Evolutionary conservation across 2,329 filamentous ascomycete genomes (phyloP).

Genomic region (Pseudopyricularia javanii): DNA sequence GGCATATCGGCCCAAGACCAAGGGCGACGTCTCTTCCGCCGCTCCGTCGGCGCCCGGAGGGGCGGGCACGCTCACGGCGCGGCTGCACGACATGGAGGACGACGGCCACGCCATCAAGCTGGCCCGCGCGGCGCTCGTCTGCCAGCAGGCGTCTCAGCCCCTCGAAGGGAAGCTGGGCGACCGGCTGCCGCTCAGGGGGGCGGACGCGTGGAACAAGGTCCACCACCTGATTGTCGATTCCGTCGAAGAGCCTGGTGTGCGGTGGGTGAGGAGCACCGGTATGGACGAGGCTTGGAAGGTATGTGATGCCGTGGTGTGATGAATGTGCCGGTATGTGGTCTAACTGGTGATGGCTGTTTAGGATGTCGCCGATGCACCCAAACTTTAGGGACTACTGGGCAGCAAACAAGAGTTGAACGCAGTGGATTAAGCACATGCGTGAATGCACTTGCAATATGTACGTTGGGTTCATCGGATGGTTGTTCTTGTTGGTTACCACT

Average conservation of each 20-base stretch:
- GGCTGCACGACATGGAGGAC: slow-evolving; percentile 42
- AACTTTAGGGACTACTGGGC: background rate
- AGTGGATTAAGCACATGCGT: too few relatives aligned
- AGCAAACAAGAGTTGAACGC: too few relatives aligned
- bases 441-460: too few relatives aligned
- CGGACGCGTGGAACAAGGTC: slow-evolving; percentile 47
- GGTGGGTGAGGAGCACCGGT: slow-evolving; percentile 51
- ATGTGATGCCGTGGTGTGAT: too few relatives aligned
- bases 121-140: slow-evolving; percentile 55
- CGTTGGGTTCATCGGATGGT: too few relatives aligned
- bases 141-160: slow-evolving; percentile 32
- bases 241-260: slow-evolving; percentile 35
- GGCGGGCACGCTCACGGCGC: slow-evolving; percentile 3
- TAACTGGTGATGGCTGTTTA: background rate
- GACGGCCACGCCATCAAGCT: slow-evolving; percentile 78
- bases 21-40: slow-evolving; percentile 26
- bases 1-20: slow-evolving; percentile 39
- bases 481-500: too few relatives aligned
- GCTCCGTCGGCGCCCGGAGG: background rate
- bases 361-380: slow-evolving; percentile 1
- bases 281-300: slow-evolving; percentile 54
- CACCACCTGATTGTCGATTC: slow-evolving; percentile 51
- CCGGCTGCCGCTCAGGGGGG: slow-evolving; percentile 39
- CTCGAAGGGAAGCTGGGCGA: slow-evolving; percentile 25
- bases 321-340: too few relatives aligned